Evolutionary conservation across 129 eudicot genomes (phyloP).

Genomic region (Ambrosia trifida): DNA sequence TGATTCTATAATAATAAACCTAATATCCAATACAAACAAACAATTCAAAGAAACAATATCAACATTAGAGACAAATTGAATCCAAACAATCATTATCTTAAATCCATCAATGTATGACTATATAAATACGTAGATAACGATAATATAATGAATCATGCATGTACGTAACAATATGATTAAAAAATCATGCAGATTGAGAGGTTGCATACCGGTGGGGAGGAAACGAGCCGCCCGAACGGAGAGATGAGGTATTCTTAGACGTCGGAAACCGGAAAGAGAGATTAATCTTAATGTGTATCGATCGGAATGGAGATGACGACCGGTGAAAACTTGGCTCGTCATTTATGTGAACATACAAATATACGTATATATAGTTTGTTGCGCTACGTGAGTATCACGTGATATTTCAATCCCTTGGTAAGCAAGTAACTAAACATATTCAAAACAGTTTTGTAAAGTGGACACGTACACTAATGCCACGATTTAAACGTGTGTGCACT

Average conservation of each 20-base stretch:
- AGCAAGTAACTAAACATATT: background rate
- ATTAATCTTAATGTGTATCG: conserved; percentile 22
- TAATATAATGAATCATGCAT: background rate
- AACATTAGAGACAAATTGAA: background rate
- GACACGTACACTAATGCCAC: no score
- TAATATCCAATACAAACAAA: background rate
- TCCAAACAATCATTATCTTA: background rate
- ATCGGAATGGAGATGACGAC: conserved; percentile 25
- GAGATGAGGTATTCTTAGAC: conserved; percentile 29
- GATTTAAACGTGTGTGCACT: no score
- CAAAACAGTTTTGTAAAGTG: no score
- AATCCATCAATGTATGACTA: conserved; percentile 13
- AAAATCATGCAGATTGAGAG: background rate
- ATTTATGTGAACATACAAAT: background rate
- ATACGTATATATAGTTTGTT: background rate
- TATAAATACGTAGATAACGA: background rate
- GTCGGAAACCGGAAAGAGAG: conserved; percentile 28
- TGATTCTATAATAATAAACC: no score
- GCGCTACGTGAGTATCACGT: conserved; percentile 22
- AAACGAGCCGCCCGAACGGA: conserved; percentile 39
- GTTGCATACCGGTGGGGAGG: conserved; percentile 39
- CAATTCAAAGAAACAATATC: conserved; percentile 9
- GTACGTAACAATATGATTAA: background rate
- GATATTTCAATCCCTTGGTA: background rate
- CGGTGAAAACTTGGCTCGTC: conserved; percentile 20